Base-by-base conservation (phyloP, 2,329 filamentous ascomycete genomes). In the Hypoxylon sp. region DNA sequence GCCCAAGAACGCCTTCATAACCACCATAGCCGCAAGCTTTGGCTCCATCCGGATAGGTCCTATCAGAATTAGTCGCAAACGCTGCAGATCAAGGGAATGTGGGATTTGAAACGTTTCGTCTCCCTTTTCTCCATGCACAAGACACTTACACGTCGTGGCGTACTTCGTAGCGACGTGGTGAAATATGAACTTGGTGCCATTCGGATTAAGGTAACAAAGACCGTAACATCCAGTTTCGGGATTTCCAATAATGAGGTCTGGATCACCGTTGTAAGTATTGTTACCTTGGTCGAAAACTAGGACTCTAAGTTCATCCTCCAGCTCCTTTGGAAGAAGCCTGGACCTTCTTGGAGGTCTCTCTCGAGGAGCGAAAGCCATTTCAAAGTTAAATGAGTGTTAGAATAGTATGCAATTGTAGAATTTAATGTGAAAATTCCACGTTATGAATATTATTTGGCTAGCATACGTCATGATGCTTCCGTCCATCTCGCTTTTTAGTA, bases 1-100 rank as follows among this genome's bases (percentile, higher is more conserved):
- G 0, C 57, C 55, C 3, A 64, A 27, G 17, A 57, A 61, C 1
- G 60, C 5, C 5, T 64, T 64, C 61, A 64, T 61, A 4, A 47
- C 36, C 1, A 61, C 56, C 35, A 64, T 61, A 9, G 57, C 59
- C 1, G 62, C 62, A 4, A 59, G 31, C 12, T 54, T 56, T 1
- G 49, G 50, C n/a, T 57, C 55, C 16, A 64, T 50, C 7, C 30
- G 44, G 13, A 43, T 51, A 3, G 35, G 36, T 8, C 15, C 30
- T 4, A 4, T 17, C 8, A 37, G 11, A 16, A 51, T 53, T 4
- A 57, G 57, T n/a, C 31, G 11, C n/a, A 52, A 17, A n/a, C 54
- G 51, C 17, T 51, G 34, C 9, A 21, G 9, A 25, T 54, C 34
- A 2, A 60, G 45, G 19, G 32, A 12, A 6, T 16, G 9, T 8